Evolutionary conservation across 768 basidiomycete species (phyloP).

Genomic region (Favolaschia claudopus): DNA sequence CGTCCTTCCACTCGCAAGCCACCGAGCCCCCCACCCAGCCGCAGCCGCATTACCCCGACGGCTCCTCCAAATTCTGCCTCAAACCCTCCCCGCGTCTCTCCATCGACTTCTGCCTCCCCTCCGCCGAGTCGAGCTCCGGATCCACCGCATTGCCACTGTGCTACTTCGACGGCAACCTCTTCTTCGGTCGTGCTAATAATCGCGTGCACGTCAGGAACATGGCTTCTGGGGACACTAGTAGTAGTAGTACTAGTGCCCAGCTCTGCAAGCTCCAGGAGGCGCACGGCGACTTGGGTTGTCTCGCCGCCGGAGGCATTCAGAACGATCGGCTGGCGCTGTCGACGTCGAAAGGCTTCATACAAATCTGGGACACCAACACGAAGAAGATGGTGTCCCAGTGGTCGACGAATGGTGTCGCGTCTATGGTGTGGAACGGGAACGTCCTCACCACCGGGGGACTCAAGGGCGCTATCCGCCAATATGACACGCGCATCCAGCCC

Average conservation of each 20-base stretch:
- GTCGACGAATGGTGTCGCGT: conserved; percentile 66
- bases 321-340: conserved; percentile 63
- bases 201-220: conserved; percentile 62
- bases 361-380: conserved; percentile 74
- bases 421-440: conserved; percentile 71
- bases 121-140: conserved; percentile 3
- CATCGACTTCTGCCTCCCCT: conserved; percentile 41
- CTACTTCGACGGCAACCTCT: conserved; percentile 54
- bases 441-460: conserved; percentile 70
- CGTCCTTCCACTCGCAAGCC: conserved; percentile 28
- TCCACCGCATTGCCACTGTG: conserved; percentile 35
- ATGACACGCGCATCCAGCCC: conserved; percentile 67
- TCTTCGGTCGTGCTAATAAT: conserved; percentile 60
- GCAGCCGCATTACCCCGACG: conserved; percentile 40
- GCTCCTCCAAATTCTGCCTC: conserved; percentile 43
- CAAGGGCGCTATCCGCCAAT: conserved; percentile 78
- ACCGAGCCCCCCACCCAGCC: conserved; percentile 26
- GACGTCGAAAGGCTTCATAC: conserved; percentile 67
- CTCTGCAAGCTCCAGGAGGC: conserved; percentile 57
- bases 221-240: conserved; percentile 34
- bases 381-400: conserved; percentile 62
- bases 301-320: conserved; percentile 47
- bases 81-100: conserved; percentile 42
- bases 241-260: conserved; percentile 51
- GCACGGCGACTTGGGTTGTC: conserved; percentile 51